These are phyloP conservation scores for Polytrichum formosum DNA, from an alignment of 225 moss, liverwort and hornwort genomes.

Conservation along the genomic window DNA sequence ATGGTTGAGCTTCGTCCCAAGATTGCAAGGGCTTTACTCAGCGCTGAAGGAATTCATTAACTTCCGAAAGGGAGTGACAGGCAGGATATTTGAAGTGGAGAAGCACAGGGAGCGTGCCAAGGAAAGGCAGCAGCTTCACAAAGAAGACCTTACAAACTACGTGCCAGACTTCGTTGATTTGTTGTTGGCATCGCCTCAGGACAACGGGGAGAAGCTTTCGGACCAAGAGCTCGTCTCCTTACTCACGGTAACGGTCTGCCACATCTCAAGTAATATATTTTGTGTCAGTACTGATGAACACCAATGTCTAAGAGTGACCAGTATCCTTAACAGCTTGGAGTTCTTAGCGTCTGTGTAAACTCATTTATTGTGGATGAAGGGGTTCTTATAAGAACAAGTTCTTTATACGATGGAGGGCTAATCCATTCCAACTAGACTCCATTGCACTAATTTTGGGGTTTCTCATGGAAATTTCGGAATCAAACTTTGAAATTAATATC, in stretches of 20 bases:
- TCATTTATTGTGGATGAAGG: too few species aligned
- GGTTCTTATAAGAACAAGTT: too few species aligned
- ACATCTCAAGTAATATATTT: too few species aligned
- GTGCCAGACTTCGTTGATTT: slow-evolving; percentile 58
- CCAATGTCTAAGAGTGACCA: too few species aligned
- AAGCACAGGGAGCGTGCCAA: slow-evolving; percentile 33
- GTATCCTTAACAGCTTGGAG: too few species aligned
- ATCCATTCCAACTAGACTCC: too few species aligned
- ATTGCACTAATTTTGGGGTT: too few species aligned
- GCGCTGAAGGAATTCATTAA: slow-evolving; percentile 13
- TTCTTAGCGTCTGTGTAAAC: too few species aligned
- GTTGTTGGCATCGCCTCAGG: slow-evolving; percentile 35
- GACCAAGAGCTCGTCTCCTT: slow-evolving; percentile 25
- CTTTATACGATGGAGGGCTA: too few species aligned
- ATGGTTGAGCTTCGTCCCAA: slow-evolving; percentile 20
- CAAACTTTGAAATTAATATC: too few species aligned
- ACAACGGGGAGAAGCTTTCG: slow-evolving; percentile 27
- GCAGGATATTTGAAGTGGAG: slow-evolving; percentile 37
- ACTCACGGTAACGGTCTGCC: slow-evolving; percentile 21
- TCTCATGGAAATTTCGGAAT: too few species aligned
- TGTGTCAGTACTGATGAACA: too few species aligned
- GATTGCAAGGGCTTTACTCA: slow-evolving; percentile 27
- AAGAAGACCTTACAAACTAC: slow-evolving; percentile 4
- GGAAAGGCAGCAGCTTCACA: slow-evolving; percentile 16
- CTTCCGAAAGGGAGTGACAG: slow-evolving; percentile 20